A percentile compares a stretch with the other conserved stretches of the same genome.
Evolutionary conservation across 768 basidiomycete genomes (phyloP).

Genomic region (Trametes sanguinea): DNA sequence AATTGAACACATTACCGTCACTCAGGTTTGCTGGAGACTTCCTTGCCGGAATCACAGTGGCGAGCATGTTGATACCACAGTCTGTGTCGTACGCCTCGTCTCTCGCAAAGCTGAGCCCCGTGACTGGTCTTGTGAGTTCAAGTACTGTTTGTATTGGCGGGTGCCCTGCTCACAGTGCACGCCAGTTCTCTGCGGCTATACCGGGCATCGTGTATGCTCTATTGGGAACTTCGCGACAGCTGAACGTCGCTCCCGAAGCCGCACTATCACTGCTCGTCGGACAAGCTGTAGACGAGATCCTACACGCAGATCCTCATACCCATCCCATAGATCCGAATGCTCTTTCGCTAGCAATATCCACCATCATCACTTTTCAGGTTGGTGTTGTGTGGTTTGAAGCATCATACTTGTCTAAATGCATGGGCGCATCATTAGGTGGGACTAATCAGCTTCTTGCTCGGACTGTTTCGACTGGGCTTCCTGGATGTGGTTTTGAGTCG

Average conservation of each 20-base stretch:
- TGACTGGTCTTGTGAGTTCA: conserved; percentile 74
- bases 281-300: conserved; percentile 75
- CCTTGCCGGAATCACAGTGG: conserved; percentile 85
- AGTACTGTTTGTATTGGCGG: not conserved
- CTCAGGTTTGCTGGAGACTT: conserved; percentile 65
- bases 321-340: conserved; percentile 45
- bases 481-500: conserved; percentile 92
- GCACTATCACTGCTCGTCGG: conserved; percentile 85
- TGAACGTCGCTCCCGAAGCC: conserved; percentile 88
- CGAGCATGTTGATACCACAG: conserved; percentile 81
- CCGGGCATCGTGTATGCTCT: conserved; percentile 88
- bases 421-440: conserved; percentile 56
- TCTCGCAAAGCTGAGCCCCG: conserved; percentile 80
- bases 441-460: conserved; percentile 80
- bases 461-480: conserved; percentile 87
- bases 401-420: not conserved
- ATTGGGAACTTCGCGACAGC: conserved; percentile 81
- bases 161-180: not conserved
- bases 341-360: conserved; percentile 68
- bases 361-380: conserved; percentile 84
- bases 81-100: conserved; percentile 92
- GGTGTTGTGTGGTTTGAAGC: conserved; percentile 13
- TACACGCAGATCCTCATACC: conserved; percentile 38
- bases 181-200: conserved; percentile 79
- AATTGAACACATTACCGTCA: not conserved